Evolutionary conservation across 768 basidiomycete species (phyloP), one percentile per base, ranked within the genome.

Genomic region (Suillus discolor): DNA sequence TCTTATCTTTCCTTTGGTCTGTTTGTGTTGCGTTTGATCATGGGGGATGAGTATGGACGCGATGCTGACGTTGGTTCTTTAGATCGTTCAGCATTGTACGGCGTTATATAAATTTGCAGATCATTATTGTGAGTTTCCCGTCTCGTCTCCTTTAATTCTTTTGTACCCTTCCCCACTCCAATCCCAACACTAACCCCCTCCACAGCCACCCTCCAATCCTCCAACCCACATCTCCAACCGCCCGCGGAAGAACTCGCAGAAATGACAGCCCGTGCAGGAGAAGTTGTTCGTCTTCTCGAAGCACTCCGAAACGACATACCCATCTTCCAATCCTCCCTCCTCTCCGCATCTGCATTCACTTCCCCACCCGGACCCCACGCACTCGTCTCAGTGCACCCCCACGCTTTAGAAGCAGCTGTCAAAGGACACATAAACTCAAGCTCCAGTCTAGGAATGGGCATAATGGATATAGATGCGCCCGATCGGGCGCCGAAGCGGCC

Each of bases 401-500:
- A 63, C 42, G 41, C 59, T 64, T 4, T 63, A 55, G 57, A 59
- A 16, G 23, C 34, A 36, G 11, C 12, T 7, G 57, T 39, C 38
- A 59, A 59, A 25, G 38, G 38, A 18, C 28, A 53, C 25, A 16
- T 53, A 4, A 18, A 3, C 38, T 25, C 39, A 0, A 39, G 57
- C 11, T 39, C 57, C 1, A 59, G 38, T 15, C 9, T 59, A 18
- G 57, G 57, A 25, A 75, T 57, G 23, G 42, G 36, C 61, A 38
- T 47, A 36, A 74, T 71, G 55, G 75, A 76, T 59, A 67, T 74
- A 8, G 75, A 76, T 62, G 61, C 73, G 23, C 62, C 86, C 45
- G 86, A 86, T 68, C 84, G 91, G 31, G 84, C 88, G 4, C 91
- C 89, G 20, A 93, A 92, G 72, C 76, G 91, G 62, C 91, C 91